Conservation (phyloP, 1,284 basidiomycete genomes). For the Cutaneotrichosporon arboriforme region DNA sequence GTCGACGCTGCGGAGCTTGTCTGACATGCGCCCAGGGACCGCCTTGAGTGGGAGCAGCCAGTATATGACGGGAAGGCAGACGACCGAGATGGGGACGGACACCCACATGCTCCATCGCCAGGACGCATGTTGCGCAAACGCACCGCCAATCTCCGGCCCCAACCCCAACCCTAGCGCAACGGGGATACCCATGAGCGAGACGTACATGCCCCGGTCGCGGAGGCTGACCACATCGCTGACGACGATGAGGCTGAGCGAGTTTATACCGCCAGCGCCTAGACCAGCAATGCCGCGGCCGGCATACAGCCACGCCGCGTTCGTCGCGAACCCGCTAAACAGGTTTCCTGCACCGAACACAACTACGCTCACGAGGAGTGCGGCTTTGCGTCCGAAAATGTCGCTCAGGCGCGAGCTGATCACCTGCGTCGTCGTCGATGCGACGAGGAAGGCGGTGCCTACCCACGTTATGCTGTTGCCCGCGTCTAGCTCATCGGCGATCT, state of each 20-base stretch:
- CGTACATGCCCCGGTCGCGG: constrained; percentile 46
- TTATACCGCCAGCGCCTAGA: constrained; percentile 48
- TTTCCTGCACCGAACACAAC: constrained; percentile 29
- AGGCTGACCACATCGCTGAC: constrained; percentile 47
- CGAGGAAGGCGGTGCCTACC: constrained; percentile 34
- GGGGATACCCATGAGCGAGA: constrained; percentile 32
- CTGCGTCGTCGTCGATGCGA: constrained; percentile 33
- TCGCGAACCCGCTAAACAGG: constrained; percentile 32
- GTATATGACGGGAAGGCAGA: constrained; percentile 27
- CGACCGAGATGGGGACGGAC: constrained; percentile 18
- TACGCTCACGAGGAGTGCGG: constrained; percentile 21
- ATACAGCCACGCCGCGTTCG: constrained; percentile 29
- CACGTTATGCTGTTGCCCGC: constrained; percentile 28
- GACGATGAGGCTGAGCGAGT: constrained; percentile 45
- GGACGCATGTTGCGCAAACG: constrained; percentile 22
- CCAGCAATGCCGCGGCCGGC: constrained; percentile 46
- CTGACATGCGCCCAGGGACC: constrained; percentile 18
- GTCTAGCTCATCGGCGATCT: constrained; percentile 26
- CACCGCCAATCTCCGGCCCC: constrained; percentile 30
- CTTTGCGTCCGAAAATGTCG: constrained; percentile 33
- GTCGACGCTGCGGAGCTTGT: constrained; percentile 32
- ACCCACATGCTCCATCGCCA: constrained; percentile 38
- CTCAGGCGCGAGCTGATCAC: constrained; percentile 28
- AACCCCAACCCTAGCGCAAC: constrained; percentile 25
- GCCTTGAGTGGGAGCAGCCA: constrained; percentile 27